Evolutionary conservation across 2,329 filamentous ascomycete species (phyloP).

Genomic region (Diaporthe caulivora): DNA sequence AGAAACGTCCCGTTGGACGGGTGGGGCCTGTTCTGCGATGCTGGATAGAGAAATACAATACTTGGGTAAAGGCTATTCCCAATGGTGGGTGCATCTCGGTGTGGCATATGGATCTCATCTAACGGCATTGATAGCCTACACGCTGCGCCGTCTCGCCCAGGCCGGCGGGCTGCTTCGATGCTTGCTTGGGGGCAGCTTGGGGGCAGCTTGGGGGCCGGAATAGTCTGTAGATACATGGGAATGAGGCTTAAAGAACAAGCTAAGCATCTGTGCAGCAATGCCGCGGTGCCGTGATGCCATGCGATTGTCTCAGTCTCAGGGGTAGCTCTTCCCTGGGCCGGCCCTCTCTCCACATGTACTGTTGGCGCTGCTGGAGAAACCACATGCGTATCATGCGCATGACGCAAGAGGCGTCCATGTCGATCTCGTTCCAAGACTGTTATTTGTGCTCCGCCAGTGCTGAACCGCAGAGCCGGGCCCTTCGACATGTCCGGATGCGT

Average conservation of each 20-base stretch:
- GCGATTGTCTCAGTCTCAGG: constrained; percentile 9
- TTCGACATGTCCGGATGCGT: neutral
- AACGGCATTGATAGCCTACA: neutral
- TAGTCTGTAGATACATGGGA: too few relatives aligned
- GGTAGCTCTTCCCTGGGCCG: neutral
- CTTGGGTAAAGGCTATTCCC: neutral
- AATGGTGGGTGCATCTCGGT: neutral
- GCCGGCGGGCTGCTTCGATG: neutral
- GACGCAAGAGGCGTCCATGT: constrained; percentile 15
- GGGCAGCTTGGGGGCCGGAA: neutral
- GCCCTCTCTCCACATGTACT: neutral
- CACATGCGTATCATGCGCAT: constrained; percentile 20
- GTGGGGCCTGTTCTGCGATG: neutral
- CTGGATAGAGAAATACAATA: neutral
- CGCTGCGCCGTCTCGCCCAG: neutral
- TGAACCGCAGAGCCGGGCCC: constrained; percentile 16
- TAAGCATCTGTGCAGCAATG: neutral
- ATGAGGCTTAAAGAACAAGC: neutral
- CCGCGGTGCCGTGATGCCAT: neutral
- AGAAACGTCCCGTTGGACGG: neutral
- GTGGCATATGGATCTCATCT: neutral
- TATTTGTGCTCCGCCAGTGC: neutral
- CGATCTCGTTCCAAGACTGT: neutral
- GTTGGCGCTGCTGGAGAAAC: constrained; percentile 22
- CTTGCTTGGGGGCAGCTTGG: neutral